phyloP scores from a whole-genome alignment of 345 rosid genomes.

The Linum trigynum region DNA sequence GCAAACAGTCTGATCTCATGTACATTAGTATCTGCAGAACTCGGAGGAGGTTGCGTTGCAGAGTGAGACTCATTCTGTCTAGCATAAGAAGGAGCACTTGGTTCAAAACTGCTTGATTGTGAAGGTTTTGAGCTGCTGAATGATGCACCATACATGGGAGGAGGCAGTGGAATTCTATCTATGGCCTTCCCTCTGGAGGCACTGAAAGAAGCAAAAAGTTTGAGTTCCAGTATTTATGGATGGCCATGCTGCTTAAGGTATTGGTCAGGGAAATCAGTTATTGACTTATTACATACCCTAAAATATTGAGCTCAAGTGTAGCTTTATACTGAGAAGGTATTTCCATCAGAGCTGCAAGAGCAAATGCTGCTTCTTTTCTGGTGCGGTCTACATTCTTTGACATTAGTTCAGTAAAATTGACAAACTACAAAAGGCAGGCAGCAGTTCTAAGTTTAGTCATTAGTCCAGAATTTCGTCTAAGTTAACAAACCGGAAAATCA shows the following conservation, averaged over 20 bases:
- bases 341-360: slow-evolving; percentile 7
- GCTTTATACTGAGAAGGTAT: slow-evolving; percentile 10
- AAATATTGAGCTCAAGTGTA: not conserved
- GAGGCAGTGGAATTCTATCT: slow-evolving; percentile 3
- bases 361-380: slow-evolving; percentile 5
- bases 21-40: slow-evolving; percentile 42
- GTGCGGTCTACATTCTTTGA: not conserved
- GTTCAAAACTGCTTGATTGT: slow-evolving; percentile 8
- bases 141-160: slow-evolving; percentile 11
- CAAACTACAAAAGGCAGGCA: slow-evolving; percentile 1
- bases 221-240: not conserved
- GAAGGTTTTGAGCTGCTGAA: slow-evolving; percentile 16
- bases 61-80: slow-evolving; percentile 14
- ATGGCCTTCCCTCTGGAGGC: slow-evolving; percentile 1
- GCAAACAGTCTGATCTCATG: not conserved
- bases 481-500: not conserved
- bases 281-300: not conserved
- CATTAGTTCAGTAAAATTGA: slow-evolving; percentile 7
- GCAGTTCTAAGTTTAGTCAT: slow-evolving; percentile 5
- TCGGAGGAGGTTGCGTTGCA: slow-evolving; percentile 28
- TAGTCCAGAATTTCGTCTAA: not conserved
- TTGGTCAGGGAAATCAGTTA: not conserved
- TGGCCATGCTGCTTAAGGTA: not conserved
- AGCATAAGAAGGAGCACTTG: slow-evolving; percentile 27
- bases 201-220: not conserved